Evolutionary conservation across 2,329 filamentous ascomycete genomes (phyloP), one percentile per base, ranked within the genome.

Genomic region (Tolypocladium pustulatum): DNA sequence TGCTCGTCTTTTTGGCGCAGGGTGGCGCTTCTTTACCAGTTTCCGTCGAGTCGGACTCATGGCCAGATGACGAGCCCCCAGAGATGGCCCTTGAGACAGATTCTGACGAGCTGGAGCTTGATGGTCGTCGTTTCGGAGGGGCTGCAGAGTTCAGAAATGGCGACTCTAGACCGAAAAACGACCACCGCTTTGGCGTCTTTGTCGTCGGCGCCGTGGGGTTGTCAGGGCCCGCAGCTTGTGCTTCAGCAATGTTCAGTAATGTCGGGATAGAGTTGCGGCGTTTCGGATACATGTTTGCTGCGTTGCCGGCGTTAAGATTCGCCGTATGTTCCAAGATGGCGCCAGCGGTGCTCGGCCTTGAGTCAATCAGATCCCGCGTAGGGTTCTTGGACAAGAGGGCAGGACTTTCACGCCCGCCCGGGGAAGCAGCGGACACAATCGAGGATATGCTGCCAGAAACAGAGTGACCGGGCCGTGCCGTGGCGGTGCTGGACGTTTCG

Each of bases 391-490:
- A 71, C 5, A 77, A 60, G 63, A 70, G 58, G 61, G 68, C 61
- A 61, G 70, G 63, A 71, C 61, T 70, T 73, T 72, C 72, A 73
- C 73, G 58, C 75, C 81, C 65, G 60, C 64, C 64, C 59, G 73
- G 71, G 8, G 73, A 73, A 37, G 78, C 80, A 15, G 80, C 81
- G 13, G 88, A 90, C 5, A 89, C 77, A 49, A 93, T 78, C 0
- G 90, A 95, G 5, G 89, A 91, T 54, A 94, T 85, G 71, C 89
- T 95, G 59, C 87, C 88, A 32, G 88, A 88, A 38, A 90, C 80
- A 1, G 87, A 90, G 69, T 93, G 90, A 6, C 85, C 83, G 4
- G 81, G 81, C 32, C 85, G 82, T 22, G 86, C 80, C 0, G 89
- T 91, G 57, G 84, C 76, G 3, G 88, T 94, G 68, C 87, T 91